Evolutionary conservation across 164 flowering plant genomes (phyloP).

Genomic region (Umbilicus rupestris): DNA sequence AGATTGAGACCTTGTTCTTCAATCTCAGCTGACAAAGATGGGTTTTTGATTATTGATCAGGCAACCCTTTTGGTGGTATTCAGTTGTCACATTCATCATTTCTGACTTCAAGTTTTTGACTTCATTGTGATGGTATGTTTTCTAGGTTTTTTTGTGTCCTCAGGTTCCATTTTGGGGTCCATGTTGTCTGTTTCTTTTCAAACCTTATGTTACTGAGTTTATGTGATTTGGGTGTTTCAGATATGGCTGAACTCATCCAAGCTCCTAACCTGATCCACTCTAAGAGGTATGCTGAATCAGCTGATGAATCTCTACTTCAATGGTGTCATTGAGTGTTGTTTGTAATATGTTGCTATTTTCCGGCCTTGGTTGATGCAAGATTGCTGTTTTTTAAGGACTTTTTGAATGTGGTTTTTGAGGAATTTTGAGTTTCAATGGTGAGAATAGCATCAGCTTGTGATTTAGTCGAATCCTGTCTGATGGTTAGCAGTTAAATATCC

Average conservation of each 20-base stretch:
- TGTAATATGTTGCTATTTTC: background rate
- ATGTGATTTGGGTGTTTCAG: constrained; percentile 17
- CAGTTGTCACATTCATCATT: background rate
- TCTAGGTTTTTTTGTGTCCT: background rate
- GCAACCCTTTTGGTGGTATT: background rate
- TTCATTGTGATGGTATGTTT: constrained; percentile 10
- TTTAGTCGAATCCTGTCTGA: no score
- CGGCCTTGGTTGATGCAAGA: background rate
- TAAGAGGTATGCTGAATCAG: constrained; percentile 31
- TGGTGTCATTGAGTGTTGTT: background rate
- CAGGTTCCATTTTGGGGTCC: background rate
- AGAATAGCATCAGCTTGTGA: no score
- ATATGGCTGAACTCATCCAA: constrained; percentile 25
- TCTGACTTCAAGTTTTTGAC: constrained; percentile 3
- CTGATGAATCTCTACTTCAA: background rate
- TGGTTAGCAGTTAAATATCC: no score
- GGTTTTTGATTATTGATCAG: background rate
- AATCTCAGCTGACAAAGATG: background rate
- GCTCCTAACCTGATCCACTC: constrained; percentile 32
- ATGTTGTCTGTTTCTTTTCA: background rate
- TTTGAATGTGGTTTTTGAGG: no score
- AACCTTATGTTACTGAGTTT: background rate
- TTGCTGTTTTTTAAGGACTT: no score
- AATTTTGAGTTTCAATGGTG: no score
- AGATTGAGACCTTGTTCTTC: background rate